phyloP scores from a whole-genome alignment of 306 rosid species.

The Nissolia schottii region DNA sequence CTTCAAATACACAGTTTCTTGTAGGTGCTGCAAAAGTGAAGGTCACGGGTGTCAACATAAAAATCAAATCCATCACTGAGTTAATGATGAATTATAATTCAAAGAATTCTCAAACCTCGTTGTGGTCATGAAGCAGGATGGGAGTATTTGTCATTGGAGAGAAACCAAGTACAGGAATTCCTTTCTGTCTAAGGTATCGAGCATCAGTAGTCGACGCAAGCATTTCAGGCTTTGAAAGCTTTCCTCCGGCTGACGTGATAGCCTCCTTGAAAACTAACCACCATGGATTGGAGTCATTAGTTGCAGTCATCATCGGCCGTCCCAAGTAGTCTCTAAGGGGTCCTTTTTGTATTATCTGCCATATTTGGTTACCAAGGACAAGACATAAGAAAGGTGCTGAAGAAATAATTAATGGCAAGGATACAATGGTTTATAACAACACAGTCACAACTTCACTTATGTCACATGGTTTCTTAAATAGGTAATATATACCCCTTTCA shows the following conservation, averaged over 20 bases:
- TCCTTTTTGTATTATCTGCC: conserved; percentile 63
- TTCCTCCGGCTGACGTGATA: conserved; percentile 60
- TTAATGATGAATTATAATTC: background rate
- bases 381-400: background rate
- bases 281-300: conserved; percentile 86
- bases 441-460: background rate
- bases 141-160: conserved; percentile 88
- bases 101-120: conserved; percentile 54
- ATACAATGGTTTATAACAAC: conserved; percentile 1
- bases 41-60: background rate
- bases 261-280: conserved; percentile 79
- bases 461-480: background rate
- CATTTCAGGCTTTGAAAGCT: conserved; percentile 81
- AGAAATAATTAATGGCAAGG: conserved; percentile 20
- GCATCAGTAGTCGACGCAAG: conserved; percentile 82
- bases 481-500: background rate
- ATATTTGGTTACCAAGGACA: conserved; percentile 19
- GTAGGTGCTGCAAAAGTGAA: conserved; percentile 57
- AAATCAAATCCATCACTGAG: background rate
- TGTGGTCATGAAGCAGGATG: conserved; percentile 91
- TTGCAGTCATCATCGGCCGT: conserved; percentile 57
- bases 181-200: conserved; percentile 58
- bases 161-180: conserved; percentile 86
- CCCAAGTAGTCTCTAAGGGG: conserved; percentile 65
- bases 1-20: conserved; percentile 60